Evolutionary conservation across 2,329 filamentous ascomycete genomes (phyloP), one percentile per base, ranked within the genome.

Genomic region (Clonostachys chloroleuca): DNA sequence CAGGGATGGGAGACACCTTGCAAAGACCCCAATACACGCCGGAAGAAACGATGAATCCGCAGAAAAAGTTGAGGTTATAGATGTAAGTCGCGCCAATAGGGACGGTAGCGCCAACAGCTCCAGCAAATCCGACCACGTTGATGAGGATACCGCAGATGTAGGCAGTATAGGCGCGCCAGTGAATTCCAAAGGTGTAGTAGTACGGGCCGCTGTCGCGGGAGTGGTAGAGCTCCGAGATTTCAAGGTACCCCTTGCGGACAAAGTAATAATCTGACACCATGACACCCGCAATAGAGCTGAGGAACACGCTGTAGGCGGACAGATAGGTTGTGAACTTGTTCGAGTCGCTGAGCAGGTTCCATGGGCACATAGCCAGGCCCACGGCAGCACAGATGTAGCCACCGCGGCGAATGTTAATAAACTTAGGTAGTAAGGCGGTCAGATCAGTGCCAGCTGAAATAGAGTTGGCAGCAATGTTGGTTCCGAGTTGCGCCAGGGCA

Each of bases 291-390:
- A 96, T 95, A 40, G 87, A 90, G 50, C 87, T 92, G n/a, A 96
- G 78, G 69, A 96, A 96, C 47, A 96, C 90, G 5, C 87, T 91
- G 72, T 96, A 96, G 2, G 92, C 87, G 1, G 88, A 94, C 1
- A 96, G 81, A 61, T 96, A 96, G 5, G 89, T 95, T 1, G 89
- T 94, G 72, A 96, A 96, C 66, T 86, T 84, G 73, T 92, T 95
- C 40, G 81, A 81, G 42, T 74, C 73, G 3, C 78, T 83, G 9
- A 95, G 79, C 0, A 96, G 78, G 50, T 88, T 87, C 81, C 86
- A 92, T 0, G 92, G 92, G 63, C 89, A 94, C 81, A 96, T 95
- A 52, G 83, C 86, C 12, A 96, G 74, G 47, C 89, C 90, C 47
- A 95, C 73, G 2, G 77, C 64, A 0, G 91, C 91, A 59, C 89